phyloP scores from a whole-genome alignment of 1,139 yeast species.

The Citeromyces hawaiiensis region DNA sequence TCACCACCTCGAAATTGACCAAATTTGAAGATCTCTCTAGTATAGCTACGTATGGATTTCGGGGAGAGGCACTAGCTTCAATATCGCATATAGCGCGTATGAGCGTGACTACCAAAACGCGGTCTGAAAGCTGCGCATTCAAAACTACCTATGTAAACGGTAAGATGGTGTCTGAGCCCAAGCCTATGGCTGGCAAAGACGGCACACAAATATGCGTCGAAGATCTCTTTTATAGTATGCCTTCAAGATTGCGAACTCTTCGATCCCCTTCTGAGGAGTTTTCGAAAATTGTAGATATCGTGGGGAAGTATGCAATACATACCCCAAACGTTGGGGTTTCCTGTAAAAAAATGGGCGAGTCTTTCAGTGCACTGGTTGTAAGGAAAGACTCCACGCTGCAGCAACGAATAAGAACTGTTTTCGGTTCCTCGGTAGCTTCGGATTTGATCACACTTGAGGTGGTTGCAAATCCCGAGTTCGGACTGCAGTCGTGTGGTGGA shows the following conservation, averaged over 20 bases:
- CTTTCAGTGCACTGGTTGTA: slow-evolving; percentile 42
- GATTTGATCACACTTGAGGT: slow-evolving; percentile 39
- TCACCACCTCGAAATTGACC: slow-evolving; percentile 39
- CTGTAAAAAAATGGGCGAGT: slow-evolving; percentile 66
- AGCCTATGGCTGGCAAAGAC: slow-evolving; percentile 72
- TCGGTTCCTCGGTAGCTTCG: slow-evolving; percentile 57
- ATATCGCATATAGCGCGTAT: slow-evolving; percentile 54
- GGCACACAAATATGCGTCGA: slow-evolving; percentile 86
- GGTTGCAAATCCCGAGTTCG: slow-evolving; percentile 20
- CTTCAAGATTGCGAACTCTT: slow-evolving; percentile 61
- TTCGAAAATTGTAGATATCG: slow-evolving; percentile 64
- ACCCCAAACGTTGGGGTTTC: slow-evolving; percentile 57
- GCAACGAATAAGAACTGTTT: slow-evolving; percentile 65
- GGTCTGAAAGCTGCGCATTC: slow-evolving; percentile 50
- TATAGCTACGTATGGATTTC: slow-evolving; percentile 43
- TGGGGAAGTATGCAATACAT: slow-evolving; percentile 76
- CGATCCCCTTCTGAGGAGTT: slow-evolving; percentile 65
- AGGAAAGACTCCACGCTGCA: slow-evolving; percentile 30
- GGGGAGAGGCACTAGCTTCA: slow-evolving; percentile 50
- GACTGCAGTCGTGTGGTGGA: slow-evolving; percentile 40
- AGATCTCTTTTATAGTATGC: slow-evolving; percentile 81
- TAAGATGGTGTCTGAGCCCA: slow-evolving; percentile 35
- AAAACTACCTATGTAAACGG: slow-evolving; percentile 59
- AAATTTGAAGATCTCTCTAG: slow-evolving; percentile 34
- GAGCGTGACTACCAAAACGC: slow-evolving; percentile 66